phyloP scores from a whole-genome alignment of 192 early-diverging fungal genomes.

The Mortierella alpina region DNA sequence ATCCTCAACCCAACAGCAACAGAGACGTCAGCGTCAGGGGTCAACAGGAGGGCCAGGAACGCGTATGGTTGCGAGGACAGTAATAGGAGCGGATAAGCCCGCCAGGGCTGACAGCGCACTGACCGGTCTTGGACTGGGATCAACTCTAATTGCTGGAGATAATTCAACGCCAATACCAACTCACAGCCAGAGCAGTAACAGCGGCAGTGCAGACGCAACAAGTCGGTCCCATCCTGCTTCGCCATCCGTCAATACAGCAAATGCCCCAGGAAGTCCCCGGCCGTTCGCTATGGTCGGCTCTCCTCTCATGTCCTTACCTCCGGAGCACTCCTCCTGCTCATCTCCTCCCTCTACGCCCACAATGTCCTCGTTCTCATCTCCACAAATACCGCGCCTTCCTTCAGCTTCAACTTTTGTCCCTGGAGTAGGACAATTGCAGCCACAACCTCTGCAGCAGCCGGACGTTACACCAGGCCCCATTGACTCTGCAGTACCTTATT shows the following conservation, averaged over 20 bases:
- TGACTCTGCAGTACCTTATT: conserved; percentile 2
- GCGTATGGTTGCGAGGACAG: no score
- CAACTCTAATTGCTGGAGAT: no score
- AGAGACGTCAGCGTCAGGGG: not conserved
- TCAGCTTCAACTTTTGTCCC: conserved; percentile 18
- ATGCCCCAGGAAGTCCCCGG: not conserved
- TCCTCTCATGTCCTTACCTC: not conserved
- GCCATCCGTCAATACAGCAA: conserved; percentile 1
- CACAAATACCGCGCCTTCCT: conserved; percentile 6
- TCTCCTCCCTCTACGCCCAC: conserved; percentile 24
- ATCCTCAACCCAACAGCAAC: not conserved
- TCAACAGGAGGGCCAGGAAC: no score
- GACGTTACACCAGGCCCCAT: not conserved
- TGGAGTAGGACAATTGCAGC: no score
- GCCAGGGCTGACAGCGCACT: no score
- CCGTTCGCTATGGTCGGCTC: not conserved
- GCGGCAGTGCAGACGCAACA: no score
- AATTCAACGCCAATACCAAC: no score
- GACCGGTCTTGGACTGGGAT: no score
- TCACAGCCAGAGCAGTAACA: no score
- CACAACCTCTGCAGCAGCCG: no score
- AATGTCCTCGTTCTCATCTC: conserved; percentile 15
- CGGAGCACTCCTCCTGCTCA: not conserved
- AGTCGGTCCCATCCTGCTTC: no score
- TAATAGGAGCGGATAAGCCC: no score